phyloP scores from a whole-genome alignment of 1,139 yeast genomes.

The Sugiyamaella japonica region DNA sequence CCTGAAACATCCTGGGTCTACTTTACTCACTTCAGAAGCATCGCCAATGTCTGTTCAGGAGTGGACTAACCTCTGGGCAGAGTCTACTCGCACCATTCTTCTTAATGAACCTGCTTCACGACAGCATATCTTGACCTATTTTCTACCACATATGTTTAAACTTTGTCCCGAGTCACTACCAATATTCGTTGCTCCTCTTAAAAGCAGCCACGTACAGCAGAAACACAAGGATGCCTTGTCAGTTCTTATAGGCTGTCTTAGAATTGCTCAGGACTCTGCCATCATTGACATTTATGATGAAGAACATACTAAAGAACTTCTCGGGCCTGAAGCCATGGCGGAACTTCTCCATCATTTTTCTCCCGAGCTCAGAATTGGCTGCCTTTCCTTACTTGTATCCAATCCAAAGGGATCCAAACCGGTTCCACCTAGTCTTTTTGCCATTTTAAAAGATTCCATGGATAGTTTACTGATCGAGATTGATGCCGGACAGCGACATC shows the following conservation, averaged over 20 bases:
- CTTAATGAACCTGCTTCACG: constrained; percentile 40
- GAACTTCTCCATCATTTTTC: constrained; percentile 48
- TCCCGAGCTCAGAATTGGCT: constrained; percentile 53
- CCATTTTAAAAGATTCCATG: constrained; percentile 46
- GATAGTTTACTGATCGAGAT: constrained; percentile 58
- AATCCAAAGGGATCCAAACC: constrained; percentile 63
- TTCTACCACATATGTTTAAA: constrained; percentile 63
- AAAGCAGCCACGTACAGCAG: constrained; percentile 18
- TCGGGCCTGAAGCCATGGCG: constrained; percentile 43
- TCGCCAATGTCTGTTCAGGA: constrained; percentile 14
- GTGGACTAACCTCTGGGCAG: constrained; percentile 61
- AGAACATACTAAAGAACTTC: constrained; percentile 37
- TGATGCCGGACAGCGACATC: constrained; percentile 66
- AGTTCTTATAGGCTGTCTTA: constrained; percentile 55
- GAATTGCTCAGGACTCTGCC: constrained; percentile 63
- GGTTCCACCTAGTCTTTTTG: constrained; percentile 49
- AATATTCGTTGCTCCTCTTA: constrained; percentile 41
- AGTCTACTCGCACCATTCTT: constrained; percentile 44
- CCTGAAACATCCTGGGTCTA: constrained; percentile 26
- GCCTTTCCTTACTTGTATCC: constrained; percentile 60
- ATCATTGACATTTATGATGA: constrained; percentile 54
- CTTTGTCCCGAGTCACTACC: constrained; percentile 48
- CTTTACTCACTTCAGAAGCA: background rate
- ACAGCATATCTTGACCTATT: constrained; percentile 55
- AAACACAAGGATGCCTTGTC: constrained; percentile 41